Evolutionary conservation across 2,329 filamentous ascomycete genomes (phyloP), one percentile per base, ranked within the genome.

Genomic region (Paecilomyces fulvus): DNA sequence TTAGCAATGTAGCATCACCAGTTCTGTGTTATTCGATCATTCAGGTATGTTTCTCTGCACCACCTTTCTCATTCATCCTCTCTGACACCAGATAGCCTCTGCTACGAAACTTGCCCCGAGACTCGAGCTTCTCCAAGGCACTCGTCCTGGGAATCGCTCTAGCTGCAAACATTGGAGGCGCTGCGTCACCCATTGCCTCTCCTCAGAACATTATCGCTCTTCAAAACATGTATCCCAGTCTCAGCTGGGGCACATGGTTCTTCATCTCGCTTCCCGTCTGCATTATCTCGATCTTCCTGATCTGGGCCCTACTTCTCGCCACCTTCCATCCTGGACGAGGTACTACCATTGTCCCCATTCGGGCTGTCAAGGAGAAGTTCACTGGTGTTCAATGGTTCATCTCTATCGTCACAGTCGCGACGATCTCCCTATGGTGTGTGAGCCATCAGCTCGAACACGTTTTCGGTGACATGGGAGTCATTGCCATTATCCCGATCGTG

Each of bases 11-110:
- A 28, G 94, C 94, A 1, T 92, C 95, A 1, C 94, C 94, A 0
- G 94, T 99, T 9, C 81, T 99, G 37, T 99, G 94, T 78, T 97
- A 95, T 73, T 95, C 91, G 20, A 96, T 99, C 66, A 95, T 99
- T 58, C 92, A 96, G 81, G 87, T 89, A 73, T 64, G 79, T 59
- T 33, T 33, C 51, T 49, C 25, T 52, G 14, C 14, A 49, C 10
- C 10, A 33, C 21, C 11, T 43, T 12, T 52, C 25, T 14, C 17
- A 49, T 54, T 17, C 51, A 37, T 53, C 12, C 21, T 58, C 61
- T 54, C 23, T 37, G 53, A 61, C 28, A 55, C 43, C 25, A 49
- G 30, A 25, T 30, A 92, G 85, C 94, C 95, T 3, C 91, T 99
- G 77, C 82, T 99, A 28, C 90, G 94, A 59, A 99, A 96, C 60